These are phyloP conservation scores for Auricularia sp. DNA, from an alignment of 768 basidiomycete species.

Conservation along the genomic window DNA sequence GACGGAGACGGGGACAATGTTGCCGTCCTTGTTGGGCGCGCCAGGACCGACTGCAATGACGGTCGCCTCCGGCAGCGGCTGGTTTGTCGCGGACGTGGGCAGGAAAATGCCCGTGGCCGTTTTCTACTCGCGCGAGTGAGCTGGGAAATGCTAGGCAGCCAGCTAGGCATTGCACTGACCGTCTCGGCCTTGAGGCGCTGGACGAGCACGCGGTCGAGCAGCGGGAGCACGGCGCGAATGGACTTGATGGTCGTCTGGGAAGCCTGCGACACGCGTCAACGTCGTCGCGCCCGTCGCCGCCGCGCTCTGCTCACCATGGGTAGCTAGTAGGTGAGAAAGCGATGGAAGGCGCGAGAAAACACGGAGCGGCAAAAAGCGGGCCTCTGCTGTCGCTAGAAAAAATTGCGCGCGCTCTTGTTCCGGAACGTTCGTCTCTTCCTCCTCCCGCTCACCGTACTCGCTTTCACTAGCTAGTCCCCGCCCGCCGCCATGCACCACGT, in stretches of 20 bases:
- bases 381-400: not conserved
- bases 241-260: conserved; percentile 90
- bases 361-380: not conserved
- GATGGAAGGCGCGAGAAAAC: not conserved
- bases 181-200: conserved; percentile 96
- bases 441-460: not conserved
- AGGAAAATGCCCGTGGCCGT: conserved; percentile 95
- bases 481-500: conserved; percentile 57
- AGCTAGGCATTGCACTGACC: conserved; percentile 36
- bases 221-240: conserved; percentile 81
- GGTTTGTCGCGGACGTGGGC: conserved; percentile 76
- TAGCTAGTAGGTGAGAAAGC: not conserved
- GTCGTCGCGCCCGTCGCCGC: not conserved
- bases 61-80: conserved; percentile 90
- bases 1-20: conserved; percentile 61
- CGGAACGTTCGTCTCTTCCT: not conserved
- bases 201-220: conserved; percentile 93
- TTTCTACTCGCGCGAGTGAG: conserved; percentile 48
- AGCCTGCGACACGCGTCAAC: conserved; percentile 34
- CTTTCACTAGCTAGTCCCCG: conserved; percentile 1
- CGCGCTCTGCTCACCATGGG: not conserved
- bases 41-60: conserved; percentile 95
- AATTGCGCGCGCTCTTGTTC: not conserved
- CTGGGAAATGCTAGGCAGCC: not conserved
- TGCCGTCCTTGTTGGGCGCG: conserved; percentile 79